phyloP scores from a whole-genome alignment of 768 basidiomycete genomes.

The Dacryopinax spathularia region DNA sequence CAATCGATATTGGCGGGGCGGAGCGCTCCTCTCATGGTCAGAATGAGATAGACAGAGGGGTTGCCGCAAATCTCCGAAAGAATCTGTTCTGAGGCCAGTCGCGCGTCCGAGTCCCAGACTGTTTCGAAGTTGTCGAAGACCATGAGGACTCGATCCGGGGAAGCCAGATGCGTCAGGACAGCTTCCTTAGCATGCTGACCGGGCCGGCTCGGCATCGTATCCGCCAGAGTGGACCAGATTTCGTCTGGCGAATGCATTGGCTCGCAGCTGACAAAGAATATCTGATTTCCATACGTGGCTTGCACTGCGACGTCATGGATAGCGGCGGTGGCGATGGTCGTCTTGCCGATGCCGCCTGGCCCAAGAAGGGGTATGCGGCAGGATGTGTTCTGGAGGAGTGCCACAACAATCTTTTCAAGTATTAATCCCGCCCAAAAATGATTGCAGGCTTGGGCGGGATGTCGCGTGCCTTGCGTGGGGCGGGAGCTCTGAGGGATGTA shows the following conservation, averaged over 20 bases:
- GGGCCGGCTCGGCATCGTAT: conserved; percentile 16
- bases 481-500: too few relatives aligned
- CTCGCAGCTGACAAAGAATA: conserved; percentile 27
- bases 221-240: conserved; percentile 20
- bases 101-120: conserved; percentile 22
- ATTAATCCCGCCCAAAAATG: conserved; percentile 12
- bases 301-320: conserved; percentile 18
- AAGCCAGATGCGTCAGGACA: conserved; percentile 17
- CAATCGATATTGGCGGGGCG: conserved; percentile 6
- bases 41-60: conserved; percentile 21
- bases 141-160: conserved; percentile 20
- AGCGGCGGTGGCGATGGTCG: conserved; percentile 25
- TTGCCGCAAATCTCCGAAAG: conserved; percentile 18
- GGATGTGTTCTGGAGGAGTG: background rate
- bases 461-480: too few relatives aligned
- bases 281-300: conserved; percentile 16
- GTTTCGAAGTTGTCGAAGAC: conserved; percentile 33
- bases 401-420: conserved; percentile 8
- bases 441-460: conserved; percentile 11
- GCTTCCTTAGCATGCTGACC: conserved; percentile 14
- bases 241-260: conserved; percentile 18
- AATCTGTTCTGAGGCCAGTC: conserved; percentile 17
- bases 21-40: conserved; percentile 23
- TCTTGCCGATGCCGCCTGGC: conserved; percentile 31
- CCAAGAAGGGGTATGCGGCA: conserved; percentile 16